Conservation (phyloP, 371 early-diverging fungal species). For the Rhizopus microsporus region DNA sequence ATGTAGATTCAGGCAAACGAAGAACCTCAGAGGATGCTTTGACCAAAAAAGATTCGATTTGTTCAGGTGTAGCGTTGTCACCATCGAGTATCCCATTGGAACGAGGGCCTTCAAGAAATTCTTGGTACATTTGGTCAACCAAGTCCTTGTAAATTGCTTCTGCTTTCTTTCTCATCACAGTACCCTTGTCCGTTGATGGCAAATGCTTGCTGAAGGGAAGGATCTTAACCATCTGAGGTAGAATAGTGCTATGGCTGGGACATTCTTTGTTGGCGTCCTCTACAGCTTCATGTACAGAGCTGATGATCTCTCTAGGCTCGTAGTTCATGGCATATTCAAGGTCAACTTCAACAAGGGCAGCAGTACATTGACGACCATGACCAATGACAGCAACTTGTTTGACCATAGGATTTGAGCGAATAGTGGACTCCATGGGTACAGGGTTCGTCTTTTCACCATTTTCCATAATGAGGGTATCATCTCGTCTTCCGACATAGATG, state of each 20-base stretch:
- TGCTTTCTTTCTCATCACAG: constrained; percentile 23
- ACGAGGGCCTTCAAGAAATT: constrained; percentile 22
- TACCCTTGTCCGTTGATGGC: constrained; percentile 39
- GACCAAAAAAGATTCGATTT: constrained; percentile 11
- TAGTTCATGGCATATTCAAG: constrained; percentile 12
- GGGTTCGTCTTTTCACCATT: constrained; percentile 53
- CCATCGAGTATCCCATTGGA: background rate
- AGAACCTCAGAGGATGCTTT: constrained; percentile 12
- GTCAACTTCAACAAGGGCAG: constrained; percentile 32
- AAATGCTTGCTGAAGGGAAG: constrained; percentile 28
- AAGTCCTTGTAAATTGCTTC: constrained; percentile 26
- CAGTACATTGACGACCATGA: constrained; percentile 28
- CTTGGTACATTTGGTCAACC: constrained; percentile 21
- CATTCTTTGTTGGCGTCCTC: constrained; percentile 31
- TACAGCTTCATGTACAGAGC: constrained; percentile 26
- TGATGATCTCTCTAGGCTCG: constrained; percentile 19
- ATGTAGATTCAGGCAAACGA: constrained; percentile 3
- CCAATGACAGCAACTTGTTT: constrained; percentile 30
- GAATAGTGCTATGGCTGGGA: constrained; percentile 34
- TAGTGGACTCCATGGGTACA: constrained; percentile 34
- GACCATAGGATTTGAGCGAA: constrained; percentile 24
- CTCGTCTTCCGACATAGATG: constrained; percentile 29
- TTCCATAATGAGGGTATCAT: constrained; percentile 39
- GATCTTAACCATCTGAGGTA: constrained; percentile 42
- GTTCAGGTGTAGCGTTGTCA: constrained; percentile 4